Evolutionary conservation across 495 filamentous ascomycete species (phyloP).

Genomic region (Copromyces sp.): DNA sequence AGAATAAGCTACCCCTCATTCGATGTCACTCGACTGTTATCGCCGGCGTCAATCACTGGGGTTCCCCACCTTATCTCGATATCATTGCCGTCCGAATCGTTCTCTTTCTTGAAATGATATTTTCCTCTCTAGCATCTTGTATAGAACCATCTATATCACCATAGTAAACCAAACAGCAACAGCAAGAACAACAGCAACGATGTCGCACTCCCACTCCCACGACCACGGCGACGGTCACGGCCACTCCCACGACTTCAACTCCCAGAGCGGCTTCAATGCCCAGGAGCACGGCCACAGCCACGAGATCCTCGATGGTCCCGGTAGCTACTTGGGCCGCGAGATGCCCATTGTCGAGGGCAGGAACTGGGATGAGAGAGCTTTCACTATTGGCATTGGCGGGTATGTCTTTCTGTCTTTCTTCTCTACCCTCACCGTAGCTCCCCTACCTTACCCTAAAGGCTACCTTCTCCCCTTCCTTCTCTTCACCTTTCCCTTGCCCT

Average conservation of each 20-base stretch:
- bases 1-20: not conserved
- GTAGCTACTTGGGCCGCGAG: constrained; percentile 82
- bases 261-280: constrained; percentile 52
- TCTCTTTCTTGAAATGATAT: not conserved
- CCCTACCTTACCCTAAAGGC: not conserved
- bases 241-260: constrained; percentile 49
- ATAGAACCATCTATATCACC: not conserved
- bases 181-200: not conserved
- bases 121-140: not conserved
- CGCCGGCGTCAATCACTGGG: not conserved
- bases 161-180: not conserved
- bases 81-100: not conserved
- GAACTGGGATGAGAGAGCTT: constrained; percentile 83
- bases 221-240: constrained; percentile 20
- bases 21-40: not conserved
- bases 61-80: not conserved
- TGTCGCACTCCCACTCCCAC: constrained; percentile 20
- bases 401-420: constrained; percentile 30
- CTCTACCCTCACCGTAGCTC: too few relatives aligned
- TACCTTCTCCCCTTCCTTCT: not conserved
- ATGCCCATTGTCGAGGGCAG: constrained; percentile 84
- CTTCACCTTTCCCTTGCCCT: too few relatives aligned
- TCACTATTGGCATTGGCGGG: constrained; percentile 95
- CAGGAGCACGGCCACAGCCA: constrained; percentile 89
- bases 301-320: constrained; percentile 91